Evolutionary conservation across 1,284 basidiomycete genomes (phyloP), one percentile per base, ranked within the genome.

Genomic region (Taiwanofungus camphoratus): DNA sequence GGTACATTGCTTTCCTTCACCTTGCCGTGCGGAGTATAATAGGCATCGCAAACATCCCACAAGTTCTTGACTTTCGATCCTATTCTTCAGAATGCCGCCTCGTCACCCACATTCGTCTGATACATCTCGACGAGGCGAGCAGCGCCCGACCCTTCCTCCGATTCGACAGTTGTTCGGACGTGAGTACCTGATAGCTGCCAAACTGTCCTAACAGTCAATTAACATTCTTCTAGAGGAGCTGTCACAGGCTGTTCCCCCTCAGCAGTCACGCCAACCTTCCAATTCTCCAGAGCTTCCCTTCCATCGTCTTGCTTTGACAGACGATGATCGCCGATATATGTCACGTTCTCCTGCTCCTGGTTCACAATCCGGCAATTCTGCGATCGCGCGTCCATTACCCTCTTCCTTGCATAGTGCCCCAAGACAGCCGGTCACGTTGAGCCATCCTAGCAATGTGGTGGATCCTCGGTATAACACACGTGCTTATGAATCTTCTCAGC

Each of bases 141-240:
- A 65, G 46, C 73, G 81, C 38, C 80, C 82, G 42, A 82, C 77
- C n/a, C 76, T 88, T 41, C 85, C 85, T 33, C 74, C 82, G 36
- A 87, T 88, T 45, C 79, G 81, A 42, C 79, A 83, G 60, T 63
- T 87, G 44, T 82, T 88, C 56, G 69, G 76, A 65, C 76, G 85
- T 82, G 44, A 57, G 70, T 56, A 38, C 15, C 22, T 41, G 13
- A 15, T 29, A 4, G 12, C 4, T 19, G 31, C 15, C 38, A 30
- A 9, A 21, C n/a, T 18, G 22, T 23, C 3, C 20, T 16, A 12
- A 9, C 36, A 11, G 9, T 27, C n/a, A 18, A 22, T 44, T 36
- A 39, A 16, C 36, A 5, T 20, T n/a, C n/a, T 9, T 18, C 42
- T 36, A 58, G 56, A 45, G 40, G 57, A 60, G 40, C 45, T 58